These are phyloP conservation scores for Chenopodium quinoa DNA, from an alignment of 148 eudicot genomes.

Conservation along the genomic window DNA sequence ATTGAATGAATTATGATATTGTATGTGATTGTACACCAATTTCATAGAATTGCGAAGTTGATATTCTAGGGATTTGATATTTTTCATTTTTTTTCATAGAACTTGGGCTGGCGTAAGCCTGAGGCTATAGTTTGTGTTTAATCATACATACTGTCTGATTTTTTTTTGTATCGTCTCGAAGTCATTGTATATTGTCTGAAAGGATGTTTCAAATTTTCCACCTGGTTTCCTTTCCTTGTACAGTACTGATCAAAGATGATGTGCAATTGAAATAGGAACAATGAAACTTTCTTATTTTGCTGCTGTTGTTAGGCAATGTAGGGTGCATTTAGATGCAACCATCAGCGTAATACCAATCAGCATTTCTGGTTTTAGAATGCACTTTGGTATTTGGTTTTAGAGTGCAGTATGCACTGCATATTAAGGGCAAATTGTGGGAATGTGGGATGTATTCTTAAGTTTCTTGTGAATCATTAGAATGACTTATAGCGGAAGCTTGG, in stretches of 20 bases:
- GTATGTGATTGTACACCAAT: neutral
- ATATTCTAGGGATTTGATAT: no score
- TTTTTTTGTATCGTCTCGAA: no score
- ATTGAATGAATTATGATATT: neutral
- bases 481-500: neutral
- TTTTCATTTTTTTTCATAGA: no score
- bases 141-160: no score
- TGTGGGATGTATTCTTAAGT: neutral
- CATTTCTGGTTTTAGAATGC: neutral
- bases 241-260: neutral
- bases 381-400: neutral
- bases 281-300: neutral
- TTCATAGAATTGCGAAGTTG: neutral
- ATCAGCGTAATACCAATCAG: neutral
- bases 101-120: no score
- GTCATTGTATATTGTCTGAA: no score
- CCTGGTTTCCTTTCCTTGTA: no score
- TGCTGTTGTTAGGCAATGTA: neutral
- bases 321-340: neutral
- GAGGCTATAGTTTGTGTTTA: no score
- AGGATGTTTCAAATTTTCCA: no score
- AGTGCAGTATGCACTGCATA: neutral
- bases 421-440: neutral
- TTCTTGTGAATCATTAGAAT: neutral
- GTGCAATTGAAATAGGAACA: neutral